Evolutionary conservation across 495 filamentous ascomycete genomes (phyloP).

Genomic region (Hypoxylon trugodes): DNA sequence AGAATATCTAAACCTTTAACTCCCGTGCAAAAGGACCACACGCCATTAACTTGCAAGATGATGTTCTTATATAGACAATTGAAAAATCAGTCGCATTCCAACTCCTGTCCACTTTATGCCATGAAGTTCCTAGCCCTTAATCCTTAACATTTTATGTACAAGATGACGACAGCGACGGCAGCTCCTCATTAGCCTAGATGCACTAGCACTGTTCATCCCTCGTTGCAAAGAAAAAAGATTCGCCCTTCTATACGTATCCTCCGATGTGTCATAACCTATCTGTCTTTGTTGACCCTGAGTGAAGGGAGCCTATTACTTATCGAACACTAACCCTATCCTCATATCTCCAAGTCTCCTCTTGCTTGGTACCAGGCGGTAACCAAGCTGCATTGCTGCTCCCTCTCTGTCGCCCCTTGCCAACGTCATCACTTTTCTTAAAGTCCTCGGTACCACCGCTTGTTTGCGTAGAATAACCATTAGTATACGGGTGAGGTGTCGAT

Average conservation of each 20-base stretch:
- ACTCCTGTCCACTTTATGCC: constrained; percentile 25
- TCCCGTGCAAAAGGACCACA: constrained; percentile 22
- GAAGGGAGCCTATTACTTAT: constrained; percentile 2
- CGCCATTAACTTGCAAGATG: constrained; percentile 29
- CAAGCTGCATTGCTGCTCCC: constrained; percentile 68
- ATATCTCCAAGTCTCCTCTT: constrained; percentile 82
- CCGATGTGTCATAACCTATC: constrained; percentile 24
- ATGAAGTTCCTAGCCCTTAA: constrained; percentile 12
- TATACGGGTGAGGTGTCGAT: constrained; percentile 38
- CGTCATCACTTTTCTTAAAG: constrained; percentile 69
- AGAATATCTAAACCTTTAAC: constrained; percentile 18
- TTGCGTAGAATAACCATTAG: constrained; percentile 47
- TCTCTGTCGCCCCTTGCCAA: constrained; percentile 59
- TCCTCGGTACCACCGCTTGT: constrained; percentile 52
- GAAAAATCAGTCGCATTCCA: constrained; percentile 18
- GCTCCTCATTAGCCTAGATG: constrained; percentile 9
- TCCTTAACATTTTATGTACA: constrained; percentile 22
- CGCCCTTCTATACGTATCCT: constrained; percentile 22
- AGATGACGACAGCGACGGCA: constrained; percentile 13
- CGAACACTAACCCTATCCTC: constrained; percentile 53
- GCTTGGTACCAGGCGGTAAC: constrained; percentile 76
- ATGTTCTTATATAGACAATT: constrained; percentile 28
- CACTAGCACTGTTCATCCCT: constrained; percentile 2
- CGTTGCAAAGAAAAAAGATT: not conserved
- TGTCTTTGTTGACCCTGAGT: not conserved